Evolutionary conservation across 768 basidiomycete genomes (phyloP).

Genomic region (Lactarius tabidus): DNA sequence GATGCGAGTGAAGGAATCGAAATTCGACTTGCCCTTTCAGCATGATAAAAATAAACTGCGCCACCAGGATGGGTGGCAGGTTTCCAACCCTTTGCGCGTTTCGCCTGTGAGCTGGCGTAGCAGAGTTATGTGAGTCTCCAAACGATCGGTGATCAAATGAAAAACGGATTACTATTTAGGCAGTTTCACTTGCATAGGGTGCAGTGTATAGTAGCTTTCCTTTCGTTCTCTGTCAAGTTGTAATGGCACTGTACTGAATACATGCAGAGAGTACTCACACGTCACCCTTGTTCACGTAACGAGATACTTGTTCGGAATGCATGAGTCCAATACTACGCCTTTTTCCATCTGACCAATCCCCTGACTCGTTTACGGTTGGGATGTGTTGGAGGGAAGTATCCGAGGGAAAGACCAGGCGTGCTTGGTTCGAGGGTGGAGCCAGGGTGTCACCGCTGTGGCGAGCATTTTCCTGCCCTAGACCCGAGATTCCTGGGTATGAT

Average conservation of each 20-base stretch:
- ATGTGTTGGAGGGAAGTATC: background rate
- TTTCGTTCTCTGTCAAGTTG: background rate
- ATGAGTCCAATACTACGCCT: background rate
- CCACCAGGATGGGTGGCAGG: conserved; percentile 1
- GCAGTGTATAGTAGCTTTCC: background rate
- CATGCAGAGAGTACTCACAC: conserved; percentile 5
- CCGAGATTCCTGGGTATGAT: background rate
- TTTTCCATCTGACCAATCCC: too few species aligned
- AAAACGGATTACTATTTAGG: conserved; percentile 12
- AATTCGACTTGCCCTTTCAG: background rate
- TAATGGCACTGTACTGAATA: background rate
- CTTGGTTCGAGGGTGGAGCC: background rate
- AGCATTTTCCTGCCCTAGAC: background rate
- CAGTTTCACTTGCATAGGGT: background rate
- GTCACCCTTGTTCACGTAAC: conserved; percentile 10
- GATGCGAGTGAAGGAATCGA: background rate
- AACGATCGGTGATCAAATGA: background rate
- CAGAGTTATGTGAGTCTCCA: background rate
- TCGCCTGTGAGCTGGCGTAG: background rate
- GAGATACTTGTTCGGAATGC: conserved; percentile 14
- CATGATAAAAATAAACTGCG: conserved; percentile 16
- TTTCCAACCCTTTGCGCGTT: background rate
- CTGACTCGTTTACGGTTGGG: background rate
- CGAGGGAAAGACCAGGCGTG: background rate
- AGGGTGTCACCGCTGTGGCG: background rate